Evolutionary conservation across 108 stramenopile species (phyloP).

Genomic region (Bacterosira constricta): DNA sequence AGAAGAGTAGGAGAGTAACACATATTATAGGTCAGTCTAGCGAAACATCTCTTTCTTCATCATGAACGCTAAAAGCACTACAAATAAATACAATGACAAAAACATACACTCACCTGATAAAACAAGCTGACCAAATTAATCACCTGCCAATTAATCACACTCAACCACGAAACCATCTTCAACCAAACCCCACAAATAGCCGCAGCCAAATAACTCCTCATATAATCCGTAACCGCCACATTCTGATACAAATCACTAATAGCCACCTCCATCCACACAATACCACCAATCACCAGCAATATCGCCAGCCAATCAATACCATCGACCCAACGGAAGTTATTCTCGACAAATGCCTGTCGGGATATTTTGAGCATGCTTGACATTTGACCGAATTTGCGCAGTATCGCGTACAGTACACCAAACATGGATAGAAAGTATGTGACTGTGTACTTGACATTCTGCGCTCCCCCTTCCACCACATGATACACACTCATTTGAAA

Average conservation of each 20-base stretch:
- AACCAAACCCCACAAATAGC: conserved; percentile 48
- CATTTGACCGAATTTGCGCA: conserved; percentile 53
- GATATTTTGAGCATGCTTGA: conserved; percentile 54
- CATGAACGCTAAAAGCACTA: too few species aligned
- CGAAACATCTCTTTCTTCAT: too few species aligned
- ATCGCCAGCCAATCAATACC: conserved; percentile 48
- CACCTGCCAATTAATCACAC: conserved; percentile 58
- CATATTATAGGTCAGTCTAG: too few species aligned
- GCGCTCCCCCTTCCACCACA: conserved; percentile 36
- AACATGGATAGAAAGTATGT: conserved; percentile 51
- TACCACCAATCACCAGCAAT: conserved; percentile 36
- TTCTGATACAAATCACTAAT: conserved; percentile 17
- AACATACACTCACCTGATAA: conserved; percentile 30
- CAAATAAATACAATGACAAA: neutral
- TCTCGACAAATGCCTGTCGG: conserved; percentile 48
- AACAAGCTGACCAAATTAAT: conserved; percentile 46
- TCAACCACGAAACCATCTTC: conserved; percentile 50
- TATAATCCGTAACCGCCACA: conserved; percentile 43
- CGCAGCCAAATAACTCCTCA: conserved; percentile 54
- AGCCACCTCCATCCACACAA: conserved; percentile 47
- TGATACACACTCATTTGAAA: conserved; percentile 53
- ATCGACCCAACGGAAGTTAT: conserved; percentile 53
- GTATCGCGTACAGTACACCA: conserved; percentile 38
- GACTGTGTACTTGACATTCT: conserved; percentile 21
- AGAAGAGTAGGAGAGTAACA: too few species aligned